phyloP scores from a whole-genome alignment of 2,329 filamentous ascomycete species.

The Geosmithia flava region DNA sequence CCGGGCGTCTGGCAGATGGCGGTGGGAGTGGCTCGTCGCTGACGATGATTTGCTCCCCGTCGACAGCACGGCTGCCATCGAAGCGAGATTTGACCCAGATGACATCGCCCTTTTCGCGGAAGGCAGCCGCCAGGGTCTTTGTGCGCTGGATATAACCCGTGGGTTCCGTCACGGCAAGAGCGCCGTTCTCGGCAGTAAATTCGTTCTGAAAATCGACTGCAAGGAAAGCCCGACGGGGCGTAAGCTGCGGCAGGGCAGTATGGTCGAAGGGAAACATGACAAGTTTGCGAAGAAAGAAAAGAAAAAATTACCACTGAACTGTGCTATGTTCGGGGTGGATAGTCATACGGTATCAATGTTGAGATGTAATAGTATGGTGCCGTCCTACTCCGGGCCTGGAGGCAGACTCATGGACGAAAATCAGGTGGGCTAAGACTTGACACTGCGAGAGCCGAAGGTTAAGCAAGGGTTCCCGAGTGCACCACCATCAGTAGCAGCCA shows the following conservation, averaged over 20 bases:
- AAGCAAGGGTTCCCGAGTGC: neutral
- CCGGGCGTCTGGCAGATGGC: neutral
- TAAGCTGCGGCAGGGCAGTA: slow-evolving; percentile 40
- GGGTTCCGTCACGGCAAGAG: slow-evolving; percentile 52
- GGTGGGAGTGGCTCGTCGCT: slow-evolving; percentile 14
- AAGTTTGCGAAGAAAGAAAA: no score
- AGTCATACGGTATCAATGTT: neutral
- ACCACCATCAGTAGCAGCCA: neutral
- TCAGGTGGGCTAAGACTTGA: neutral
- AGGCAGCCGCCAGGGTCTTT: slow-evolving; percentile 52
- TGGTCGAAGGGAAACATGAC: slow-evolving; percentile 45
- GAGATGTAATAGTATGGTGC: neutral
- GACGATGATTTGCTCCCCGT: slow-evolving; percentile 37
- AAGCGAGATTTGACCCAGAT: slow-evolving; percentile 80
- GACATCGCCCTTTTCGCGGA: slow-evolving; percentile 59
- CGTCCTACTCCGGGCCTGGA: neutral
- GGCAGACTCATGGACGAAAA: neutral
- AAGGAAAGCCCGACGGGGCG: slow-evolving; percentile 58
- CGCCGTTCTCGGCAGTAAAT: slow-evolving; percentile 59
- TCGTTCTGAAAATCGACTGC: slow-evolving; percentile 86
- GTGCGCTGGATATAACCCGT: slow-evolving; percentile 56
- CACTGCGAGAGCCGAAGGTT: neutral
- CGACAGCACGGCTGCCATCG: slow-evolving; percentile 43
- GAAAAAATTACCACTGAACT: neutral
- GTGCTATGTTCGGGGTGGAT: neutral